These are phyloP conservation scores for Sporobolomyces pararoseus DNA, from an alignment of 768 basidiomycete genomes.

Conservation along the genomic window DNA sequence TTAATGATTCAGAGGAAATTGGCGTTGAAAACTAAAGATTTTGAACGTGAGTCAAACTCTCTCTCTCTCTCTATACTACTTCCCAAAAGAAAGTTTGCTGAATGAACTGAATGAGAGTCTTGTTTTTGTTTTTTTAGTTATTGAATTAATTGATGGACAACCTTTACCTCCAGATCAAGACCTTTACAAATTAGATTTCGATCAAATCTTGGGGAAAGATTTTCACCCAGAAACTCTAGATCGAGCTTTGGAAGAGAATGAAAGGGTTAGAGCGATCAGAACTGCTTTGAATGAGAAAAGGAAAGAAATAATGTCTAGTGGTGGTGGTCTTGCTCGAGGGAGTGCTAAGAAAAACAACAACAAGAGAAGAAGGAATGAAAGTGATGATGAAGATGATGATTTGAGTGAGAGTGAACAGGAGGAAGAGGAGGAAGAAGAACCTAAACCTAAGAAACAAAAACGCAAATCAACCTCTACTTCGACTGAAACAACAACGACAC, in stretches of 20 bases:
- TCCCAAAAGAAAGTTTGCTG: not conserved
- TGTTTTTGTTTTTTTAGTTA: not conserved
- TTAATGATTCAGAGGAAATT: not conserved
- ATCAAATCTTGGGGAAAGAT: slow-evolving; percentile 21
- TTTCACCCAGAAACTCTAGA: not conserved
- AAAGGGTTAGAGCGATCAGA: not conserved
- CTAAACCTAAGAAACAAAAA: no score
- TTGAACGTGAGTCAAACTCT: slow-evolving; percentile 5
- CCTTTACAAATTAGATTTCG: slow-evolving; percentile 6
- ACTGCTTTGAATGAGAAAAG: not conserved
- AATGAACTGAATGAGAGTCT: no score
- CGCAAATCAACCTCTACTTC: no score
- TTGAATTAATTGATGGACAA: slow-evolving; percentile 6
- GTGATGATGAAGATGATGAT: not conserved
- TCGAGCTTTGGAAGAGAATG: not conserved
- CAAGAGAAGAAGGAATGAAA: not conserved
- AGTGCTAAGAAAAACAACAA: not conserved
- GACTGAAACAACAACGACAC: no score
- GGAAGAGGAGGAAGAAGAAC: not conserved
- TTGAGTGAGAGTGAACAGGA: not conserved
- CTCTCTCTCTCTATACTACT: not conserved
- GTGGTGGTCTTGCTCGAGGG: not conserved
- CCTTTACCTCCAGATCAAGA: not conserved
- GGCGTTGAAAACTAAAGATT: not conserved
- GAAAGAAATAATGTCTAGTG: no score